Base-by-base conservation (phyloP, 2,329 filamentous ascomycete species). In the Fusarium duplospermum region DNA sequence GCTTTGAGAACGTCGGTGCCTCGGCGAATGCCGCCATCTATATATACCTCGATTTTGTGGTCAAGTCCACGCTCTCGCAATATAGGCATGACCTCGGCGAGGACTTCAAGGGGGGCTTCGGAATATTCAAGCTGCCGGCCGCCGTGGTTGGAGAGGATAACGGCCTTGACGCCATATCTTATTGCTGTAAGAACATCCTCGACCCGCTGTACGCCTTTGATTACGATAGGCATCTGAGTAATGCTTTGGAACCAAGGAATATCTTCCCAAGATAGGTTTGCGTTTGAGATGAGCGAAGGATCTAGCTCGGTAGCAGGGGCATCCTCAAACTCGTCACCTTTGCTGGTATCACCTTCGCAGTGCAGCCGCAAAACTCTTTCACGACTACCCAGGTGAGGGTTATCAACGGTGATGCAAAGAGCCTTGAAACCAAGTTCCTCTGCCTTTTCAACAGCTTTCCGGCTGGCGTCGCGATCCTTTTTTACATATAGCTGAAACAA, bases 1-100 rank as follows among this genome's bases (percentile, higher is more conserved):
- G 95, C 96, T 85, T 98, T 98, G 79, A 98, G 89, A 67, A 98
- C 94, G 82, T 98, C 96, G 0, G 95, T 97, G 3, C 93, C 94
- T 56, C 96, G 90, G 62, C 95, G 91, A 57, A 98, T 88, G 27
- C 96, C 96, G 24, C 96, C 96, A 81, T 98, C 96, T 59, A 98
- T 87, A 84, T 90, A 98, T 29, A 98, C 89, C 81, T 98, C 95
- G 66, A 98, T 91, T 78, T 90, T 89, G 78, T 92, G 85, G 73
- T 95, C 89, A 78, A 93, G 88, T 9, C 93, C 93, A 50, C 90
- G 88, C 72, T 92, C 88, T 36, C 92, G 90, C 59, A 97, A 88
- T 62, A 94, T 90, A 0, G 95, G 94, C 91, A 98, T 95, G 14
- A 95, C 94, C 85, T 98, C 95, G 18, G 95, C 93, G 24, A 98